phyloP scores from a whole-genome alignment of 495 filamentous ascomycete genomes.

The Parachaetomium inaequale region DNA sequence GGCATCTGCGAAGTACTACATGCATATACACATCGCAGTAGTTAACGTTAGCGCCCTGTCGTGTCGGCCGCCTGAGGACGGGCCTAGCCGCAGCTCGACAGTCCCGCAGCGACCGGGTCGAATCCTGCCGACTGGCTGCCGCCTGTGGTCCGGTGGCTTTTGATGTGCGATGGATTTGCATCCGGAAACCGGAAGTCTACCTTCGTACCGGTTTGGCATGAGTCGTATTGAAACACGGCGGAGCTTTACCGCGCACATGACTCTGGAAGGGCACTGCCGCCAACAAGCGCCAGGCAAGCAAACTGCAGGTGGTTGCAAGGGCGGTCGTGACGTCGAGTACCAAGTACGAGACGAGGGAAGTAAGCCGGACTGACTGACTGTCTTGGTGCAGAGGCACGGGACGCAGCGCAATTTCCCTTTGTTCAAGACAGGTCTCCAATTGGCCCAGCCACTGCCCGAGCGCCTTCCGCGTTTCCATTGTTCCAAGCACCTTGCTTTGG shows the following conservation, averaged over 20 bases:
- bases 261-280: not conserved
- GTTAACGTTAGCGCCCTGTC: not conserved
- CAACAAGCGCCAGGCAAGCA: not conserved
- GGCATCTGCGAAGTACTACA: too few relatives aligned
- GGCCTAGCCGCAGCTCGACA: not conserved
- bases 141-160: not conserved
- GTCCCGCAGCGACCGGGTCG: not conserved
- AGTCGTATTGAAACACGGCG: slow-evolving; percentile 13
- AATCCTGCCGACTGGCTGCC: not conserved
- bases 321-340: not conserved
- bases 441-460: not conserved
- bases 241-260: not conserved
- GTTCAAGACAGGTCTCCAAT: not conserved
- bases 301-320: not conserved
- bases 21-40: not conserved
- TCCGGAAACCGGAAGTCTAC: not conserved
- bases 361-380: not conserved
- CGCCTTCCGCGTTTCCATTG: not conserved
- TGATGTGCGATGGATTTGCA: not conserved
- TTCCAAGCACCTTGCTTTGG: not conserved
- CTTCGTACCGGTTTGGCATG: too few relatives aligned
- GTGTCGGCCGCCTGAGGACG: not conserved
- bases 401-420: not conserved
- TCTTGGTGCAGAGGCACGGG: too few relatives aligned
- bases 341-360: too few relatives aligned